Evolutionary conservation across 148 eudicot species (phyloP).

Genomic region (Oxyria digyna): DNA sequence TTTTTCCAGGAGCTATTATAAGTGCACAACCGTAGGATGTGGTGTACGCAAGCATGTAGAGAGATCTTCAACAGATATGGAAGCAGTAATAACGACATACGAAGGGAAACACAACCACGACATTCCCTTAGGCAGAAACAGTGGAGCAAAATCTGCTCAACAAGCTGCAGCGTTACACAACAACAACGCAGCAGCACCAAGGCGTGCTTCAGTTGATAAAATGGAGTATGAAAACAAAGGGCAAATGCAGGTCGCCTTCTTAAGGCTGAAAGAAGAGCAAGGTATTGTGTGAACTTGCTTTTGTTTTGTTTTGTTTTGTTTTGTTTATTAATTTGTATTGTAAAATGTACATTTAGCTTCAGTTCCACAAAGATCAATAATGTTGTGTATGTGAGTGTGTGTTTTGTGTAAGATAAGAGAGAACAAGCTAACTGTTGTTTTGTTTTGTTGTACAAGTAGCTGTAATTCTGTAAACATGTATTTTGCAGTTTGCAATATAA

Average conservation of each 20-base stretch:
- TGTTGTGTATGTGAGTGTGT: neutral
- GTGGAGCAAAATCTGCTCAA: conserved; percentile 2
- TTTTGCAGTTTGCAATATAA: neutral
- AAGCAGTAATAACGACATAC: conserved; percentile 75
- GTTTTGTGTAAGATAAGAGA: neutral
- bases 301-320: too few species aligned
- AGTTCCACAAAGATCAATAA: neutral
- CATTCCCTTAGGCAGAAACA: conserved; percentile 26
- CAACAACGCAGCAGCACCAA: neutral
- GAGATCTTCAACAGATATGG: conserved; percentile 58
- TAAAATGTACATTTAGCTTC: conserved; percentile 1
- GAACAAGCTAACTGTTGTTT: neutral
- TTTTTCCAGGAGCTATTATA: conserved; percentile 67
- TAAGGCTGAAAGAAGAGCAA: conserved; percentile 59
- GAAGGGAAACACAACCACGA: conserved; percentile 90
- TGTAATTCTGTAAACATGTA: neutral
- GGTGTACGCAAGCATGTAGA: conserved; percentile 86
- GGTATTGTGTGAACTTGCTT: conserved; percentile 12
- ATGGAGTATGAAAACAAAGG: conserved; percentile 19
- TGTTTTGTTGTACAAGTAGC: conserved; percentile 4
- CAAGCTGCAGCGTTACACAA: conserved; percentile 16
- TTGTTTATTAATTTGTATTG: neutral
- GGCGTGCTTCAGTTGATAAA: neutral
- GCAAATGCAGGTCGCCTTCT: conserved; percentile 23
- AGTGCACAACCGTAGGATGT: conserved; percentile 70